Evolutionary conservation across 805 yeast species (phyloP).

Genomic region (Komagataella ulmi): DNA sequence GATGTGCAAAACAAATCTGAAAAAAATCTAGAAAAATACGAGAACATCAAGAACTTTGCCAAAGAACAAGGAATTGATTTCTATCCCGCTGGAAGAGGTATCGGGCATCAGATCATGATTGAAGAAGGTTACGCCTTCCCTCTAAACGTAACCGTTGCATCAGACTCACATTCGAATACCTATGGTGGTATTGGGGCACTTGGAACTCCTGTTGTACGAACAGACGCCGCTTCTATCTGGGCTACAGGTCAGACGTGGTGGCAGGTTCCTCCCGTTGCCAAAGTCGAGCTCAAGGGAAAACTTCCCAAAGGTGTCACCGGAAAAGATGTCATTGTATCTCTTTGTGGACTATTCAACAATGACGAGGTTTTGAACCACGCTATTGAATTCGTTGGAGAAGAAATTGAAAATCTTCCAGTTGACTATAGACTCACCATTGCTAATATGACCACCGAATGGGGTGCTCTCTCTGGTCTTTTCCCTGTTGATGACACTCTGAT

Average conservation of each 20-base stretch:
- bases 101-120: slow-evolving; percentile 98
- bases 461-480: slow-evolving; percentile 92
- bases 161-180: slow-evolving; percentile 95
- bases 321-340: slow-evolving; percentile 90
- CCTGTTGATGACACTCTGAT: slow-evolving; percentile 81
- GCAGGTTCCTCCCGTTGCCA: slow-evolving; percentile 99
- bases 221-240: slow-evolving; percentile 99
- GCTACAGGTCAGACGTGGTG: slow-evolving; percentile 99
- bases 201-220: slow-evolving; percentile 96
- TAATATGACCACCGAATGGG: slow-evolving; percentile 98
- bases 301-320: slow-evolving; percentile 87
- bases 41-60: slow-evolving; percentile 83
- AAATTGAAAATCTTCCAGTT: slow-evolving; percentile 51
- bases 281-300: slow-evolving; percentile 72
- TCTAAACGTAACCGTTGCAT: slow-evolving; percentile 82
- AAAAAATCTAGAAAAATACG: slow-evolving; percentile 77
- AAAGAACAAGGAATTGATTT: slow-evolving; percentile 86
- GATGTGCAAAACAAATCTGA: slow-evolving; percentile 92
- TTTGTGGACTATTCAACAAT: slow-evolving; percentile 86
- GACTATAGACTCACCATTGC: slow-evolving; percentile 89
- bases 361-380: slow-evolving; percentile 93
- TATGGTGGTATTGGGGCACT: slow-evolving; percentile 94
- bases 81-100: slow-evolving; percentile 98
- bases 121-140: slow-evolving; percentile 99
- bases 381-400: slow-evolving; percentile 84